Percentiles rank a stretch among this genome's conserved stretches.
Evolutionary conservation across 2,329 filamentous ascomycete species (phyloP).

Genomic region (Pseudogymnoascus sp.): DNA sequence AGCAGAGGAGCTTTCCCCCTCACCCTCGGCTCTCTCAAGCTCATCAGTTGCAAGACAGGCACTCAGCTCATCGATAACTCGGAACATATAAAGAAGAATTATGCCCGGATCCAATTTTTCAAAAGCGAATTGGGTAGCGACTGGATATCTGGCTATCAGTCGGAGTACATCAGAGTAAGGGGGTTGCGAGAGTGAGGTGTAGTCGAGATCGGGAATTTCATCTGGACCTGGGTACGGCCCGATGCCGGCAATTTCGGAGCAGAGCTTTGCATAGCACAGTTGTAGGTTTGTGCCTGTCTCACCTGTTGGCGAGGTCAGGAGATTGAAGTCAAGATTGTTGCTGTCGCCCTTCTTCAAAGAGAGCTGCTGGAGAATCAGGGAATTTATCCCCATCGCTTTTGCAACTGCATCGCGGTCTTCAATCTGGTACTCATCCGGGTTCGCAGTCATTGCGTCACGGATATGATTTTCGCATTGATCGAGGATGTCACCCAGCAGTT

Average conservation of each 20-base stretch:
- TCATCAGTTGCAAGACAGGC: slow-evolving; percentile 2
- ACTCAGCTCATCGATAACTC: slow-evolving; percentile 11
- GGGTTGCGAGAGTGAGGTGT: slow-evolving; percentile 5
- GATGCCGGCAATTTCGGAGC: slow-evolving; percentile 30
- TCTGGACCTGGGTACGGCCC: neutral
- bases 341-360: slow-evolving; percentile 58
- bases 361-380: slow-evolving; percentile 55
- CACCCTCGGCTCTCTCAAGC: neutral
- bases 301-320: slow-evolving; percentile 60
- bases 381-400: too few species aligned
- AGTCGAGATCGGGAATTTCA: slow-evolving; percentile 11
- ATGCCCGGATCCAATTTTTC: slow-evolving; percentile 12
- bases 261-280: slow-evolving; percentile 55
- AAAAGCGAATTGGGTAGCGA: slow-evolving; percentile 10
- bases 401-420: too few species aligned
- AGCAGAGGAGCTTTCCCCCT: too few species aligned
- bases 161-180: slow-evolving; percentile 12
- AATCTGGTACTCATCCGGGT: neutral
- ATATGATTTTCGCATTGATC: slow-evolving; percentile 11
- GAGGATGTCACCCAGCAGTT: slow-evolving; percentile 13
- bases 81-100: slow-evolving; percentile 12
- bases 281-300: slow-evolving; percentile 60
- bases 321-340: slow-evolving; percentile 58
- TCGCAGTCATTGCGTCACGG: slow-evolving; percentile 7
- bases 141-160: slow-evolving; percentile 14